These are phyloP conservation scores for Pythium vanterpoolii DNA, from an alignment of 352 stramenopile species.

Conservation along the genomic window DNA sequence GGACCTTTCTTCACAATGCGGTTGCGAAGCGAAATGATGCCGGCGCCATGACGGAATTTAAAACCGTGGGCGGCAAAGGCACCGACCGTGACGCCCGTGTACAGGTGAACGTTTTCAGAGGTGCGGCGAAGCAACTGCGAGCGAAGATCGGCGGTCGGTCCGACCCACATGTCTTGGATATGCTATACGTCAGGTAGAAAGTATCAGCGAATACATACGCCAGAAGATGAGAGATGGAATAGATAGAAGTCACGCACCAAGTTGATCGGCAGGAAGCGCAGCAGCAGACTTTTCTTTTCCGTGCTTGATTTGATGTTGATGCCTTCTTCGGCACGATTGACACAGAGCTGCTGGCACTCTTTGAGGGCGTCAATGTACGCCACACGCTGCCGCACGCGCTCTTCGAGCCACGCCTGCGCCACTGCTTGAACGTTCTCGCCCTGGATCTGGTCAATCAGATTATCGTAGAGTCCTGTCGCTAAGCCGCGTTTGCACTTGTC, in stretches of 20 bases:
- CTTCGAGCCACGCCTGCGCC: slow-evolving; percentile 68
- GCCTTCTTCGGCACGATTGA: slow-evolving; percentile 61
- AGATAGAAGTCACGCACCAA: slow-evolving; percentile 43
- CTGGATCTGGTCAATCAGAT: slow-evolving; percentile 85
- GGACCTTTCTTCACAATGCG: slow-evolving; percentile 43
- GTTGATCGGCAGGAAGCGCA: slow-evolving; percentile 81
- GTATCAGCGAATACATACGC: too few relatives aligned
- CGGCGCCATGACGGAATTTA: slow-evolving; percentile 74
- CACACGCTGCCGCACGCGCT: slow-evolving; percentile 59
- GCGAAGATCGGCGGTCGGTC: slow-evolving; percentile 56
- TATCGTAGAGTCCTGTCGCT: slow-evolving; percentile 65
- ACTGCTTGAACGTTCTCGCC: slow-evolving; percentile 73
- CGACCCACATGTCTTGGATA: slow-evolving; percentile 85
- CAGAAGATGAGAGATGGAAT: too few relatives aligned
- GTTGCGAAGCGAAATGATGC: slow-evolving; percentile 65
- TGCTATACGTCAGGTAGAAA: too few relatives aligned
- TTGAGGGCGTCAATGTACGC: slow-evolving; percentile 67
- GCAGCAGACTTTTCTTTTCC: slow-evolving; percentile 71
- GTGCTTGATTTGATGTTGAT: slow-evolving; percentile 82
- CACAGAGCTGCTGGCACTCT: slow-evolving; percentile 68
- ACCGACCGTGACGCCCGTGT: slow-evolving; percentile 71
- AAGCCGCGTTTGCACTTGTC: slow-evolving; percentile 64
- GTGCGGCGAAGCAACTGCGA: slow-evolving; percentile 64
- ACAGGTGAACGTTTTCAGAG: slow-evolving; percentile 54
- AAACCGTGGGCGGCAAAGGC: slow-evolving; percentile 80